These are phyloP conservation scores for Pythium dissotocum DNA, from an alignment of 352 stramenopile genomes.

Conservation along the genomic window DNA sequence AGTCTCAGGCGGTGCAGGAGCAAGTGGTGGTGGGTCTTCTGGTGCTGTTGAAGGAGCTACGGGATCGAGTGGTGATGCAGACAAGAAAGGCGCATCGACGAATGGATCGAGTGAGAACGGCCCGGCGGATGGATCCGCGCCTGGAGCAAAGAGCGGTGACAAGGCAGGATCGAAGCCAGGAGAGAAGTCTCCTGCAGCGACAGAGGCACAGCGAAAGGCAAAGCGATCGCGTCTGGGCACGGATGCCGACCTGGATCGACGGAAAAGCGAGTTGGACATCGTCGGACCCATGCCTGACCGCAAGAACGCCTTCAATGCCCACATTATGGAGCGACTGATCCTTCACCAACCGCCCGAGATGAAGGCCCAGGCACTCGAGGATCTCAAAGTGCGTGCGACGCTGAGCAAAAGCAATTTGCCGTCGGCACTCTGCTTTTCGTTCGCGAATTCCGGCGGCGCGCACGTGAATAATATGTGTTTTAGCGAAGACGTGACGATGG, in stretches of 20 bases:
- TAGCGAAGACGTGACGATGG: slow-evolving; percentile 75
- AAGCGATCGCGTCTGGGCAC: slow-evolving; percentile 52
- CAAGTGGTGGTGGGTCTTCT: slow-evolving; percentile 21
- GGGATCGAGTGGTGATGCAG: slow-evolving; percentile 27
- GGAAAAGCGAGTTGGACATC: slow-evolving; percentile 57
- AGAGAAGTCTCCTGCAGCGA: slow-evolving; percentile 16
- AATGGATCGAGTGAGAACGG: slow-evolving; percentile 26
- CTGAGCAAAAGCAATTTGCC: slow-evolving; percentile 58
- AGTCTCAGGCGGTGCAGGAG: slow-evolving; percentile 10
- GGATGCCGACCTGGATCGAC: slow-evolving; percentile 37
- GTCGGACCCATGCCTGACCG: slow-evolving; percentile 68
- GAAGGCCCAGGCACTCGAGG: slow-evolving; percentile 68
- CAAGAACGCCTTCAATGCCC: slow-evolving; percentile 62
- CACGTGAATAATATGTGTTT: slow-evolving; percentile 86
- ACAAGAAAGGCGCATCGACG: slow-evolving; percentile 44
- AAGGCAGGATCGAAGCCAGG: slow-evolving; percentile 29
- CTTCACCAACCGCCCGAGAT: slow-evolving; percentile 63
- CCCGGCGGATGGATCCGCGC: slow-evolving; percentile 7
- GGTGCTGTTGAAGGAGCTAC: slow-evolving; percentile 9
- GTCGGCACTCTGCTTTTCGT: slow-evolving; percentile 75
- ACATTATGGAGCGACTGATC: slow-evolving; percentile 82
- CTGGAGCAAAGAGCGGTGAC: slow-evolving; percentile 36
- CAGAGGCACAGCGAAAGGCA: slow-evolving; percentile 48
- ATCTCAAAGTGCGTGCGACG: slow-evolving; percentile 51
- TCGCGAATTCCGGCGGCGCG: slow-evolving; percentile 66